Evolutionary conservation across 1,284 basidiomycete genomes (phyloP).

Genomic region (Inonotus obliquus): DNA sequence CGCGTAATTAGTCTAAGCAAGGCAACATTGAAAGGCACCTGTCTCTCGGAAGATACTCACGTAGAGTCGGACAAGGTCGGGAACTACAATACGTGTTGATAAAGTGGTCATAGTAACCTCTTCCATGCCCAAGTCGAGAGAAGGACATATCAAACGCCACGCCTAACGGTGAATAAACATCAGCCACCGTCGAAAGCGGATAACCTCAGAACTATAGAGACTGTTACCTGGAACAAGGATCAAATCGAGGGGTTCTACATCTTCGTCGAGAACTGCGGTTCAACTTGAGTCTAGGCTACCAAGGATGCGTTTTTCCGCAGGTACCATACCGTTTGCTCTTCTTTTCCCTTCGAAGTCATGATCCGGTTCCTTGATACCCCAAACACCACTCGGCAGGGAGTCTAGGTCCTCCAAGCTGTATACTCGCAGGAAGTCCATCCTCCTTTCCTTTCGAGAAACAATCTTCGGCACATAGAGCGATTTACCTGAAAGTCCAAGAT

Average conservation of each 20-base stretch:
- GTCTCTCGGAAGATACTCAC: conserved; percentile 26
- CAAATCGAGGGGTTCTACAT: conserved; percentile 49
- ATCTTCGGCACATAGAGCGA: conserved; percentile 68
- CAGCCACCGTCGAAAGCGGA: conserved; percentile 13
- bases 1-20: conserved; percentile 15
- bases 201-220: neutral
- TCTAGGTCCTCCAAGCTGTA: conserved; percentile 54
- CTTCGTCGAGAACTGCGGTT: conserved; percentile 39
- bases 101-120: conserved; percentile 77
- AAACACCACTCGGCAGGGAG: conserved; percentile 51
- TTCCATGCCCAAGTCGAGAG: conserved; percentile 72
- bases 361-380: conserved; percentile 72
- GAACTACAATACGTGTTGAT: conserved; percentile 45
- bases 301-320: neutral
- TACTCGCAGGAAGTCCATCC: conserved; percentile 64
- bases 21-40: conserved; percentile 44
- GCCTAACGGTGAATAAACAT: conserved; percentile 37
- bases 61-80: conserved; percentile 23
- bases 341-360: conserved; percentile 36
- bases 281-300: neutral
- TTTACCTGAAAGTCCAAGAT: conserved; percentile 42
- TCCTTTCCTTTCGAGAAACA: conserved; percentile 35
- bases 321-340: conserved; percentile 47
- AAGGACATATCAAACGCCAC: conserved; percentile 72
- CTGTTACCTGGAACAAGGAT: conserved; percentile 62